phyloP scores from a whole-genome alignment of 306 rosid genomes.

The Sicyos baderoa region DNA sequence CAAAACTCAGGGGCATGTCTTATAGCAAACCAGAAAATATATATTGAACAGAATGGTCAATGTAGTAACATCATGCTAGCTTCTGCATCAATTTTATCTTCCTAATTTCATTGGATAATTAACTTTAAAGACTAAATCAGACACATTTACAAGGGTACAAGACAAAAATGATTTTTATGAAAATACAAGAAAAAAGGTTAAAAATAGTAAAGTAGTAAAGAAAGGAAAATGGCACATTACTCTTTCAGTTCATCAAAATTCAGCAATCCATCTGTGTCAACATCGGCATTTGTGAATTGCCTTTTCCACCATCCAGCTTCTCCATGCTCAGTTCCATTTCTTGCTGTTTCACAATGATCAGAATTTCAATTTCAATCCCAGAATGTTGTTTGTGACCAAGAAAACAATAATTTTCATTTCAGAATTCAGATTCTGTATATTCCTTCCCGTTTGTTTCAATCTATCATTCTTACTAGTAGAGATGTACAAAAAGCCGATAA shows the following conservation, averaged over 20 bases:
- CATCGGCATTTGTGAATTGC: slow-evolving; percentile 50
- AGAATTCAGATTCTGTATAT: background rate
- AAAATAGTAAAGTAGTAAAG: background rate
- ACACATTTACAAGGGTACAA: background rate
- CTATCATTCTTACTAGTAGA: background rate
- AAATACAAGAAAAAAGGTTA: background rate
- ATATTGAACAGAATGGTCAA: background rate
- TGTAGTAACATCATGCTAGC: background rate
- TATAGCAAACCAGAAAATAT: too few relatives aligned
- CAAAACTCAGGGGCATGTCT: too few relatives aligned
- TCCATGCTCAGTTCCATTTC: slow-evolving; percentile 42
- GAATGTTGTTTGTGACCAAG: too few relatives aligned
- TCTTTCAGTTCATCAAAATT: slow-evolving; percentile 57
- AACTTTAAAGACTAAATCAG: background rate
- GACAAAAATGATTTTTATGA: background rate
- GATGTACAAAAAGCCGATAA: too few relatives aligned
- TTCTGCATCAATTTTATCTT: background rate
- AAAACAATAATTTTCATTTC: background rate
- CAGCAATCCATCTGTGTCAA: slow-evolving; percentile 42
- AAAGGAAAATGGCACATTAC: slow-evolving; percentile 26
- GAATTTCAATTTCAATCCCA: background rate
- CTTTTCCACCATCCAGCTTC: slow-evolving; percentile 84
- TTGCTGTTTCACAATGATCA: slow-evolving; percentile 34
- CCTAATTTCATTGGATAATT: background rate
- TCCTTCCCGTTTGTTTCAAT: background rate